These are phyloP conservation scores for Trematosphaeria pertusa DNA, from an alignment of 2,329 filamentous ascomycete genomes.

Conservation along the genomic window DNA sequence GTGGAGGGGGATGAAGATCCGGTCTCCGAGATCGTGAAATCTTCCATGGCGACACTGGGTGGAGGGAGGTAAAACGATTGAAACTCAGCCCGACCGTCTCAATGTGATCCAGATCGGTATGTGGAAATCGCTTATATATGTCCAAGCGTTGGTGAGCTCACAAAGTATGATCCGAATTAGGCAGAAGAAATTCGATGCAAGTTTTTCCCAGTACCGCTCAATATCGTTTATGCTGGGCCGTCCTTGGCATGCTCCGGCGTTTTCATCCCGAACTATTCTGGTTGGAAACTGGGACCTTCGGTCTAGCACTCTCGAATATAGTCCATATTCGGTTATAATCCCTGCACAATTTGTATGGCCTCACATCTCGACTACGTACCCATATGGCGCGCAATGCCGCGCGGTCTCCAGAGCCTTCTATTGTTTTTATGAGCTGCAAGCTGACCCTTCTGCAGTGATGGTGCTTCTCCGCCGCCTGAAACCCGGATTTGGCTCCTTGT, in stretches of 20 bases:
- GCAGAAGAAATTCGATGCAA: conserved; percentile 41
- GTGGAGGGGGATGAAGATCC: conserved; percentile 38
- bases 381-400: conserved; percentile 34
- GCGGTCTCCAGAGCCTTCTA: conserved; percentile 24
- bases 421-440: conserved; percentile 28
- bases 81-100: conserved; percentile 24
- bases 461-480: conserved; percentile 20
- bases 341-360: conserved; percentile 44
- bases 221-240: conserved; percentile 42
- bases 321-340: conserved; percentile 40
- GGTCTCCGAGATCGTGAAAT: conserved; percentile 23
- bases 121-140: conserved; percentile 45
- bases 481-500: conserved; percentile 17
- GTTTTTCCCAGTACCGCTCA: conserved; percentile 40
- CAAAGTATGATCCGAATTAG: conserved; percentile 36
- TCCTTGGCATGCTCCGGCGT: conserved; percentile 43
- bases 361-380: conserved; percentile 32
- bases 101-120: conserved; percentile 26
- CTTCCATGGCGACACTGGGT: conserved; percentile 27
- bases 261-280: conserved; percentile 42
- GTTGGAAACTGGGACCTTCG: conserved; percentile 33
- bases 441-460: conserved; percentile 22
- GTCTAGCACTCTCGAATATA: conserved; percentile 46
- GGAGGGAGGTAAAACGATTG: conserved; percentile 18
- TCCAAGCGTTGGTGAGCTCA: conserved; percentile 25